Percentiles rank a stretch among this genome's conserved stretches.
Evolutionary conservation across 2,329 filamentous ascomycete genomes (phyloP).

Genomic region (Lasiodiplodia sp.): DNA sequence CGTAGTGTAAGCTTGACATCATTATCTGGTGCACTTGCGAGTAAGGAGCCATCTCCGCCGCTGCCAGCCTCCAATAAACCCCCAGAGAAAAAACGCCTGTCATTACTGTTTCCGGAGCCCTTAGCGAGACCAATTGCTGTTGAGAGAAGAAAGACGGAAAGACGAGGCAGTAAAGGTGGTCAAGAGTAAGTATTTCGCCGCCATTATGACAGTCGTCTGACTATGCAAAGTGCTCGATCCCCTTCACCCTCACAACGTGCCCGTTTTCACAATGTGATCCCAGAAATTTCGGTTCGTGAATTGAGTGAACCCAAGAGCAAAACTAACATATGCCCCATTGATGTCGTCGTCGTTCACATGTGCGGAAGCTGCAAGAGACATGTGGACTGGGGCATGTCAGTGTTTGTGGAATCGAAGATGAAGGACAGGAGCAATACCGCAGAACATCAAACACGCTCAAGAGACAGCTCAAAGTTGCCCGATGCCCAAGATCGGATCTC

Average conservation of each 20-base stretch:
- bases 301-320: not conserved
- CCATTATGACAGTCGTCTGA: not conserved
- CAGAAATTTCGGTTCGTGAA: not conserved
- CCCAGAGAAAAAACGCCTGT: not conserved
- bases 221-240: not conserved
- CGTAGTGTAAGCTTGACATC: constrained; percentile 14
- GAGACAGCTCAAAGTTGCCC: not conserved
- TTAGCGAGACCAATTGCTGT: not conserved
- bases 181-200: not conserved
- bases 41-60: not conserved
- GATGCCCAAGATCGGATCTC: not conserved
- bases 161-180: not conserved
- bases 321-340: not conserved
- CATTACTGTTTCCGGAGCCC: not conserved
- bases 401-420: not conserved
- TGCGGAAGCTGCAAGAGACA: not conserved
- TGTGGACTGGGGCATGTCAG: not conserved
- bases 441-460: not conserved
- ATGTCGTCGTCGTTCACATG: constrained; percentile 6
- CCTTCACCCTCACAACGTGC: not conserved
- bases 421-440: not conserved
- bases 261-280: not conserved
- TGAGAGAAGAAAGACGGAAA: not conserved
- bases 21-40: not conserved
- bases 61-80: not conserved